Evolutionary conservation across 139 green algal species (phyloP).

Genomic region (Ulvella scutata): DNA sequence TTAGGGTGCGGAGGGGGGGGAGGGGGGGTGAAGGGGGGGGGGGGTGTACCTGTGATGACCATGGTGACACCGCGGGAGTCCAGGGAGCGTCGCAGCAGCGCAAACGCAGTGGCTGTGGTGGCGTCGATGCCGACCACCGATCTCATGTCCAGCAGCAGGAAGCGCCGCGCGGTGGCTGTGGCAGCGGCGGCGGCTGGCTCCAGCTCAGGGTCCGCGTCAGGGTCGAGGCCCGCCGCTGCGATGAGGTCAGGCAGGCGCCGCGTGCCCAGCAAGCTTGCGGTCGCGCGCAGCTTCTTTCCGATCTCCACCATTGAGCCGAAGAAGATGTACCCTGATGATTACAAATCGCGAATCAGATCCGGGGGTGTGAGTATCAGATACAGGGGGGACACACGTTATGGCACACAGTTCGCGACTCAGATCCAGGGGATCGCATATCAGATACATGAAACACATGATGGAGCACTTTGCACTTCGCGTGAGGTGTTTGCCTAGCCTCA

Average conservation of each 20-base stretch:
- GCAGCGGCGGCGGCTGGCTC: background rate
- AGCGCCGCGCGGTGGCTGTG: slow-evolving; percentile 18
- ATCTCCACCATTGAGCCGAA: slow-evolving; percentile 52
- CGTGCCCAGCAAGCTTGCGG: background rate
- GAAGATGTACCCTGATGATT: slow-evolving; percentile 64
- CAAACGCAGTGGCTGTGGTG: slow-evolving; percentile 52
- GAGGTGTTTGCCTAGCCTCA: no score
- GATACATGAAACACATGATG: no score
- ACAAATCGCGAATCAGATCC: slow-evolving; percentile 24
- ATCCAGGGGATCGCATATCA: no score
- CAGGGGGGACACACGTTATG: no score
- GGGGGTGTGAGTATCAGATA: no score
- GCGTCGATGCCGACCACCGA: slow-evolving; percentile 48
- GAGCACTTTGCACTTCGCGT: no score
- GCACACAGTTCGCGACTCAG: no score
- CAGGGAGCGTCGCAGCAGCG: slow-evolving; percentile 26
- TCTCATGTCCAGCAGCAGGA: slow-evolving; percentile 46
- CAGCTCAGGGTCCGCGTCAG: background rate
- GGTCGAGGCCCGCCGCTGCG: background rate
- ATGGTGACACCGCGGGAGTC: slow-evolving; percentile 31
- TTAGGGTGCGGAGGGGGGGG: no score
- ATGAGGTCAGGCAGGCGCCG: slow-evolving; percentile 8
- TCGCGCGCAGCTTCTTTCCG: slow-evolving; percentile 23
- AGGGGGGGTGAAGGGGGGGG: no score
- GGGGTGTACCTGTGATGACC: slow-evolving; percentile 30